phyloP scores from a whole-genome alignment of 352 stramenopile genomes.

The Phytophthora capsici region DNA sequence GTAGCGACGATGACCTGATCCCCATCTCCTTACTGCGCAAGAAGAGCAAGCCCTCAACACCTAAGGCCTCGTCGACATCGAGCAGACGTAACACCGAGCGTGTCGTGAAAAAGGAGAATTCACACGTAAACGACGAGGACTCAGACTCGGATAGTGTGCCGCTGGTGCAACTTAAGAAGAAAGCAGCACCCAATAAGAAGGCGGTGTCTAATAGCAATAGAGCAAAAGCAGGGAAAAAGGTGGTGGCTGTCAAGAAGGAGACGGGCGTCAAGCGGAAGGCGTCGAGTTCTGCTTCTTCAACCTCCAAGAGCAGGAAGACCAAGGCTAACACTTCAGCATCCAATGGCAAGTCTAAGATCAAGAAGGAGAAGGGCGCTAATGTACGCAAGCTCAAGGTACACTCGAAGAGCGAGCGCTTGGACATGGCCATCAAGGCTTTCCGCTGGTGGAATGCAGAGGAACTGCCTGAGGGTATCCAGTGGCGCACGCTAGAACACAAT shows the following conservation, averaged over 20 bases:
- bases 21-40: conserved; percentile 76
- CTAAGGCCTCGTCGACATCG: conserved; percentile 21
- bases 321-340: conserved; percentile 26
- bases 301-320: conserved; percentile 57
- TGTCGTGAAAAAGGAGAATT: conserved; percentile 40
- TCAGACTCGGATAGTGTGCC: conserved; percentile 84
- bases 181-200: conserved; percentile 60
- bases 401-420: conserved; percentile 93
- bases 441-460: conserved; percentile 99
- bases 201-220: conserved; percentile 20
- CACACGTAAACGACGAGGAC: conserved; percentile 52
- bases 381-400: conserved; percentile 94
- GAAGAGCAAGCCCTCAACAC: conserved; percentile 43
- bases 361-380: conserved; percentile 52
- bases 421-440: conserved; percentile 98
- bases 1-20: conserved; percentile 81
- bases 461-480: conserved; percentile 95
- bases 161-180: conserved; percentile 86
- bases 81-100: conserved; percentile 7
- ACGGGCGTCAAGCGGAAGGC: conserved; percentile 67
- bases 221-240: conserved; percentile 32
- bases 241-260: conserved; percentile 55
- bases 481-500: conserved; percentile 99
- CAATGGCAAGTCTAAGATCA: conserved; percentile 51
- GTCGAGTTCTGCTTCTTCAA: conserved; percentile 20